Percentiles rank a stretch among this genome's conserved stretches.
phyloP scores from a whole-genome alignment of 495 filamentous ascomycete genomes.

The Penicillium herquei region DNA sequence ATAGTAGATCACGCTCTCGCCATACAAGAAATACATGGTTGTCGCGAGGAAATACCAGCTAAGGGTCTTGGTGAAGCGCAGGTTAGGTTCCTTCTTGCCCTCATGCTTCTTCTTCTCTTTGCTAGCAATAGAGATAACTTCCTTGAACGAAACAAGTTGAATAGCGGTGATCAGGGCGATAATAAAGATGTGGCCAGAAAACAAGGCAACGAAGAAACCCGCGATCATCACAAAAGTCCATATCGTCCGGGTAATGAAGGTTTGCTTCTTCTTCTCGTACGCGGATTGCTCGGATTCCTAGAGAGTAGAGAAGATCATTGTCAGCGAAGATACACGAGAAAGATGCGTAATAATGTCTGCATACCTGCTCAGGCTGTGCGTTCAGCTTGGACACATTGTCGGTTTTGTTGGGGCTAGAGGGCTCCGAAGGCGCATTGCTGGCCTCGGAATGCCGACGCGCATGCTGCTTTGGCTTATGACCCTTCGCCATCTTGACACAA shows the following conservation, averaged over 20 bases:
- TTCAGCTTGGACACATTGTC: slow-evolving; percentile 42
- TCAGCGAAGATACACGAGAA: background rate
- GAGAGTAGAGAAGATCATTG: background rate
- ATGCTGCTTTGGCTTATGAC: slow-evolving; percentile 58
- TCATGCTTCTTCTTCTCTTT: slow-evolving; percentile 51
- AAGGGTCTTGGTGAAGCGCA: slow-evolving; percentile 90
- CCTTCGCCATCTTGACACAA: slow-evolving; percentile 80
- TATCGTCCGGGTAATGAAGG: slow-evolving; percentile 95
- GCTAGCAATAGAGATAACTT: slow-evolving; percentile 97
- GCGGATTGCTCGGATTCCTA: slow-evolving; percentile 61
- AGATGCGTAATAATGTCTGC: background rate
- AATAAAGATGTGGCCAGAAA: slow-evolving; percentile 95
- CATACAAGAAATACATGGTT: slow-evolving; percentile 98
- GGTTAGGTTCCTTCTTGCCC: slow-evolving; percentile 40
- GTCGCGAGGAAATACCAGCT: slow-evolving; percentile 99
- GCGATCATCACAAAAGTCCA: slow-evolving; percentile 99
- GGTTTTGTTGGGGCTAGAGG: slow-evolving; percentile 54
- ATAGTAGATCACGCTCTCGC: slow-evolving; percentile 98
- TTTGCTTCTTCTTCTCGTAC: slow-evolving; percentile 98
- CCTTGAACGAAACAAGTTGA: slow-evolving; percentile 97
- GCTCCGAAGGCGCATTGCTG: slow-evolving; percentile 70
- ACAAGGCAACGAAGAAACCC: slow-evolving; percentile 85
- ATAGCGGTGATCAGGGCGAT: slow-evolving; percentile 87
- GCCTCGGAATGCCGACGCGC: slow-evolving; percentile 71
- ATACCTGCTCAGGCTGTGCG: slow-evolving; percentile 52